These are phyloP conservation scores for Ganoderma boninense DNA, from an alignment of 1,284 basidiomycete genomes.

Conservation along the genomic window DNA sequence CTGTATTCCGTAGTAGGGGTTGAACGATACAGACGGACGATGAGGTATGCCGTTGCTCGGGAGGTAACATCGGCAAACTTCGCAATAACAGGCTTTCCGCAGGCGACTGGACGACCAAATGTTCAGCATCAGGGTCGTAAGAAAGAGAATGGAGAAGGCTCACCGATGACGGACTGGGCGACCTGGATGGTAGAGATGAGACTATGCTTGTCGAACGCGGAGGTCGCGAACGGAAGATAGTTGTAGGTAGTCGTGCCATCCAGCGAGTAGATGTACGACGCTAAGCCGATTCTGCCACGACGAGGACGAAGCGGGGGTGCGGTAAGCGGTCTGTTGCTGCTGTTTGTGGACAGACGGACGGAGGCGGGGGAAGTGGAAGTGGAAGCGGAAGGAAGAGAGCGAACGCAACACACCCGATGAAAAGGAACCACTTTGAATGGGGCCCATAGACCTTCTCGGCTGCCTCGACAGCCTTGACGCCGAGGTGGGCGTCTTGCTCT, in stretches of 20 bases:
- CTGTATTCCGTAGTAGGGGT: constrained; percentile 9
- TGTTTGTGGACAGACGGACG: no score
- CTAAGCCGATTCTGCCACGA: constrained; percentile 64
- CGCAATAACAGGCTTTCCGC: constrained; percentile 83
- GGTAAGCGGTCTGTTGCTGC: neutral
- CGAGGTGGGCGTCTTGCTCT: constrained; percentile 49
- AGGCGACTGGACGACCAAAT: constrained; percentile 49
- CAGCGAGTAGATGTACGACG: constrained; percentile 81
- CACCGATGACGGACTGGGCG: constrained; percentile 66
- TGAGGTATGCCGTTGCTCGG: constrained; percentile 64
- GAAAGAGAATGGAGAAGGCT: constrained; percentile 50
- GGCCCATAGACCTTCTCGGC: constrained; percentile 60
- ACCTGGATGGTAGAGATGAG: constrained; percentile 75
- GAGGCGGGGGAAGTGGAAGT: no score
- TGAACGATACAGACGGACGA: constrained; percentile 63
- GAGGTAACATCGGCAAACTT: constrained; percentile 79
- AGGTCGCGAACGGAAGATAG: constrained; percentile 73
- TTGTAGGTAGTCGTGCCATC: constrained; percentile 75
- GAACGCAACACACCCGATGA: constrained; percentile 56
- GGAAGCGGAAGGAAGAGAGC: no score
- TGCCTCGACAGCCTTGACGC: constrained; percentile 61
- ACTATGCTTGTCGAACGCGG: constrained; percentile 65
- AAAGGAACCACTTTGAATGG: constrained; percentile 68
- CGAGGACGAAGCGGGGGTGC: neutral
- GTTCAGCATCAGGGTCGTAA: constrained; percentile 47